These are phyloP conservation scores for Physaria fendleri DNA, from an alignment of 345 rosid species.

Conservation along the genomic window DNA sequence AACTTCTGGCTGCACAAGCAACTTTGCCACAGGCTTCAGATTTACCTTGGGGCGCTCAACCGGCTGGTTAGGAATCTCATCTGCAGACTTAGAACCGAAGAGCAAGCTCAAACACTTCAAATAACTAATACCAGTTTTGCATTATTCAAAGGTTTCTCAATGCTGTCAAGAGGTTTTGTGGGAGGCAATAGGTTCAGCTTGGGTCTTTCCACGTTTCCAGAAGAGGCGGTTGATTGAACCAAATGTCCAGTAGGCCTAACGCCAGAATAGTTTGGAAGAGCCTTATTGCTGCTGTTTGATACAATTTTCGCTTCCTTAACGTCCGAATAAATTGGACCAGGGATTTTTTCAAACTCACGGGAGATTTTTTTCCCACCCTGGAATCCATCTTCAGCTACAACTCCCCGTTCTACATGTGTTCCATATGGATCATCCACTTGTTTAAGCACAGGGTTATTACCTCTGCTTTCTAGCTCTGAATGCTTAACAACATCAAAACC, in stretches of 20 bases:
- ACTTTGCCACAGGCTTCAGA: slow-evolving; percentile 58
- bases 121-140: slow-evolving; percentile 37
- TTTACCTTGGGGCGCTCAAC: slow-evolving; percentile 55
- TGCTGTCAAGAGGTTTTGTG: slow-evolving; percentile 50
- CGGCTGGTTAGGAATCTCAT: slow-evolving; percentile 46
- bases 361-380: slow-evolving; percentile 37
- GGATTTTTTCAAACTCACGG: slow-evolving; percentile 34
- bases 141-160: slow-evolving; percentile 35
- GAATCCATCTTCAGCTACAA: slow-evolving; percentile 32
- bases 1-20: slow-evolving; percentile 41
- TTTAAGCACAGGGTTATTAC: slow-evolving; percentile 28
- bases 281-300: slow-evolving; percentile 22
- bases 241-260: slow-evolving; percentile 34
- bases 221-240: slow-evolving; percentile 32
- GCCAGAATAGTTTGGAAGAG: slow-evolving; percentile 34
- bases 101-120: not conserved
- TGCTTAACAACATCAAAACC: slow-evolving; percentile 37
- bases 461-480: slow-evolving; percentile 36
- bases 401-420: slow-evolving; percentile 33
- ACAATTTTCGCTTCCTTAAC: slow-evolving; percentile 37
- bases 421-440: slow-evolving; percentile 29
- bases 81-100: slow-evolving; percentile 20
- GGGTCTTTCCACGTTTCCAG: slow-evolving; percentile 53
- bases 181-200: slow-evolving; percentile 64
- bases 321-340: slow-evolving; percentile 31